Base-by-base conservation (phyloP, 352 stramenopile species). In the Blastocystis hominis region DNA sequence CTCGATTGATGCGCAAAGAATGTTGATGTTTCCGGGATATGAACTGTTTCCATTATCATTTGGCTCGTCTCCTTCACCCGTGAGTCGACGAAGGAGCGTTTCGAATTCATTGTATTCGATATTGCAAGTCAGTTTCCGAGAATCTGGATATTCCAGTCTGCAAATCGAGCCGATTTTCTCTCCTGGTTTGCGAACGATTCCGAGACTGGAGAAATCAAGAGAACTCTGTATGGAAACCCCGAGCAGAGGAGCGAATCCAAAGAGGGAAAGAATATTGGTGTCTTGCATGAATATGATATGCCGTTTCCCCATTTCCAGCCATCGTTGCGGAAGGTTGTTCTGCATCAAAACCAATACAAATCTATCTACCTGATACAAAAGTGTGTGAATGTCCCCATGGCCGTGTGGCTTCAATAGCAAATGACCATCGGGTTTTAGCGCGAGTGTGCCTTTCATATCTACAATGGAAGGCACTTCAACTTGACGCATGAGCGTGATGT, bases 381-480 rank as follows among this genome's bases (percentile, higher is more conserved):
- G 89, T 46, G 94, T 93, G 91, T 99, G 96, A 30, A 99, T 95
- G 90, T 98, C 96, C 38, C 96, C 96, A 88, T 99, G 96, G 50
- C 96, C 96, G 88, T 99, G 96, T 0, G 96, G 96, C 90, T 99
- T 99, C 34, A 40, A 78, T 86, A 90, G 94, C 40, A 86, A 62
- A 88, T 92, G 86, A 10, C 91, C 88, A 17, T 90, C 44, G 62
- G 89, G 89, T 40, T 94, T 91, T 46, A 94, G 89, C 40, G 92
- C 94, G 42, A 98, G 90, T 47, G 91, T 90, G 1, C 94, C 93
- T 88, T 93, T 92, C 40, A 93, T 91, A 89, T 95, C 91, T 17
- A 91, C 90, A 6, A 97, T 86, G 15, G 93, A 93, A 1, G 96
- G 92, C 38, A 98, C 96, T 87, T 98, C 98, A 77, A 98, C 95